Conservation (phyloP, 352 stramenopile genomes). For the Pythium coloratum region DNA sequence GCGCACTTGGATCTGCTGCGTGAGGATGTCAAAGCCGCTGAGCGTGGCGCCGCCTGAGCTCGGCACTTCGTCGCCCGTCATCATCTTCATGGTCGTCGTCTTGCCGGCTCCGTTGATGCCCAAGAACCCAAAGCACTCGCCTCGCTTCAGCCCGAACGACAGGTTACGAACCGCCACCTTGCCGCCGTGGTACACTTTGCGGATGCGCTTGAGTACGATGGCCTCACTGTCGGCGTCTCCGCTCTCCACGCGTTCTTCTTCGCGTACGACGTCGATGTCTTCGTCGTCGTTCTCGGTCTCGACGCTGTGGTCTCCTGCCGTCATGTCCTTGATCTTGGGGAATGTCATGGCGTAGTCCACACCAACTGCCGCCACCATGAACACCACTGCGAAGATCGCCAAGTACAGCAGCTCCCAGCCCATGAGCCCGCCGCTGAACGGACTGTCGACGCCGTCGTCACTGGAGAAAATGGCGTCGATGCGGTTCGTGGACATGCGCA, state of each 20-base stretch:
- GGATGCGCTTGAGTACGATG: conserved; percentile 58
- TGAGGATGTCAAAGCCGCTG: conserved; percentile 72
- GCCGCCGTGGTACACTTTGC: conserved; percentile 87
- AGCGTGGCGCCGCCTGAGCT: conserved; percentile 53
- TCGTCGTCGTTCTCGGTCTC: conserved; percentile 22
- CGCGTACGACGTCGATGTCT: conserved; percentile 30
- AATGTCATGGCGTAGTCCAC: conserved; percentile 63
- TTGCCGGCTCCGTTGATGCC: conserved; percentile 96
- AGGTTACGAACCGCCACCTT: conserved; percentile 80
- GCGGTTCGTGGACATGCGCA: too few species aligned
- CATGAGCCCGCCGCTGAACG: conserved; percentile 57
- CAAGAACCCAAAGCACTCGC: conserved; percentile 94
- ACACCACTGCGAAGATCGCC: conserved; percentile 42
- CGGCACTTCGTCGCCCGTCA: conserved; percentile 87
- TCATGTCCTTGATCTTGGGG: conserved; percentile 37
- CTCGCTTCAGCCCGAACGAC: conserved; percentile 78
- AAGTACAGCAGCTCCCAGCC: conserved; percentile 65
- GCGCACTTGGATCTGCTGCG: conserved; percentile 67
- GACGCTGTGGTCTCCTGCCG: conserved; percentile 17
- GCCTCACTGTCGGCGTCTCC: conserved; percentile 38
- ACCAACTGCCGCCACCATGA: conserved; percentile 38
- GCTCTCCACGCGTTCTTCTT: conserved; percentile 20
- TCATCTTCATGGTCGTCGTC: conserved; percentile 33
- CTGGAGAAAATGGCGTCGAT: too few species aligned
- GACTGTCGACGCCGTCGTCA: too few species aligned